Percentiles rank a stretch among this genome's conserved stretches.
Conservation (phyloP, 2,329 filamentous ascomycete genomes). For the Cryphonectria nitschkei region DNA sequence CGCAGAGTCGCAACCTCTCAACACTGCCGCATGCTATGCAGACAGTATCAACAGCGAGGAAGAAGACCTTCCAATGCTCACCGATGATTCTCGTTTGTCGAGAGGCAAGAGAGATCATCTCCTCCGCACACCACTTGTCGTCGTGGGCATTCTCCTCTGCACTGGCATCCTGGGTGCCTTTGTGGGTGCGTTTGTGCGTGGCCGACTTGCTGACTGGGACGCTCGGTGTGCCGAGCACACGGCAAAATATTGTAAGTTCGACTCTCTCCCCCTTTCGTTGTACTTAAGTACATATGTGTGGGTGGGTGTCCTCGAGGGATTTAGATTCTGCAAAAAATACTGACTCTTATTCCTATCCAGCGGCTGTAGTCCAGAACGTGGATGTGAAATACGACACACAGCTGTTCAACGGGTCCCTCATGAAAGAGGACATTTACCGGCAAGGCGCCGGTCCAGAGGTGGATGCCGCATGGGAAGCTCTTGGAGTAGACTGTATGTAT, state of each 20-base stretch:
- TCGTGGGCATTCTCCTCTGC: background rate
- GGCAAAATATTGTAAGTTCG: slow-evolving; percentile 43
- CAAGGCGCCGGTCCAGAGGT: slow-evolving; percentile 54
- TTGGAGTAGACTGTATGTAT: slow-evolving; percentile 50
- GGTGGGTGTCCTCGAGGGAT: background rate
- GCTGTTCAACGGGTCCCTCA: slow-evolving; percentile 60
- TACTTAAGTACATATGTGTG: no score
- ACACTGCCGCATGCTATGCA: background rate
- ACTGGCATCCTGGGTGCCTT: slow-evolving; percentile 1
- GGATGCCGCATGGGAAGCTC: slow-evolving; percentile 58
- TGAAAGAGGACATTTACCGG: slow-evolving; percentile 59
- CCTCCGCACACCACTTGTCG: background rate
- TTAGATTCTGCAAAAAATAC: no score
- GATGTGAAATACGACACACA: slow-evolving; percentile 40
- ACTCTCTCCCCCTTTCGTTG: no score
- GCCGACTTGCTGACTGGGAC: slow-evolving; percentile 28
- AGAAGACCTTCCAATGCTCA: background rate
- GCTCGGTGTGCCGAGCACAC: slow-evolving; percentile 39
- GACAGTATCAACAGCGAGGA: slow-evolving; percentile 11
- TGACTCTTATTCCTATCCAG: slow-evolving; percentile 25
- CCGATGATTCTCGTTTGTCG: background rate
- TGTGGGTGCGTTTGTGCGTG: slow-evolving; percentile 4
- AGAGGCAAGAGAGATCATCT: background rate
- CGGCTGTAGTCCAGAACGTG: slow-evolving; percentile 43
- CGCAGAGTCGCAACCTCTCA: slow-evolving; percentile 17